These are phyloP conservation scores for Chaetomiaceae sp. DNA, from an alignment of 2,329 filamentous ascomycete species.

Conservation along the genomic window DNA sequence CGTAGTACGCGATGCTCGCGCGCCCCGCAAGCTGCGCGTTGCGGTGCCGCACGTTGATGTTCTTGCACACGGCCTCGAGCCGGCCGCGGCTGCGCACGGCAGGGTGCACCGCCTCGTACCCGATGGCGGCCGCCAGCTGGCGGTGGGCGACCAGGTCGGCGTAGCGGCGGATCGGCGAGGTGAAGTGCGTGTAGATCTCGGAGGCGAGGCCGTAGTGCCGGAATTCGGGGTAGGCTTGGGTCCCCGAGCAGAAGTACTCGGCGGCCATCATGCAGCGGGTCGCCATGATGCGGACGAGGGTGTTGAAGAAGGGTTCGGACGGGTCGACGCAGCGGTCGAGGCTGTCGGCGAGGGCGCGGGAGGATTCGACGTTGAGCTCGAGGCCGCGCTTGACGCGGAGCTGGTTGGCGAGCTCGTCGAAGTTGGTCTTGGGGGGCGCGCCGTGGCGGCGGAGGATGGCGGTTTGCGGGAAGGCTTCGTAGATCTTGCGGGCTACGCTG, in stretches of 20 bases:
- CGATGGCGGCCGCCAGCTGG: slow-evolving; percentile 91
- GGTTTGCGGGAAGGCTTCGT: slow-evolving; percentile 89
- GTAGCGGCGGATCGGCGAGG: slow-evolving; percentile 92
- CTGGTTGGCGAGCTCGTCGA: slow-evolving; percentile 89
- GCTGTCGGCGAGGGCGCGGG: slow-evolving; percentile 88
- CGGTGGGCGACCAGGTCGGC: slow-evolving; percentile 93
- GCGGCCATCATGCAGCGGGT: slow-evolving; percentile 99
- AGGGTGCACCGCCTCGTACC: slow-evolving; percentile 81
- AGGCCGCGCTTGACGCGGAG: slow-evolving; percentile 81
- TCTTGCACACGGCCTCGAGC: slow-evolving; percentile 91
- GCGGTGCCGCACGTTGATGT: slow-evolving; percentile 95
- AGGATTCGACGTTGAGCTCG: slow-evolving; percentile 78
- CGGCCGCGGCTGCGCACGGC: slow-evolving; percentile 76
- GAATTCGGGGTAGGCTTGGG: slow-evolving; percentile 90
- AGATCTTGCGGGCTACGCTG: slow-evolving; percentile 85
- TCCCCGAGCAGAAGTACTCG: slow-evolving; percentile 95
- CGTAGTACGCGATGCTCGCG: slow-evolving; percentile 95
- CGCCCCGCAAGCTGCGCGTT: slow-evolving; percentile 95
- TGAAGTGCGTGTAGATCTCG: slow-evolving; percentile 98
- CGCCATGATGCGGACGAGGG: slow-evolving; percentile 91
- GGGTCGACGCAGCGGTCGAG: slow-evolving; percentile 79
- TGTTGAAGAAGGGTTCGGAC: slow-evolving; percentile 94
- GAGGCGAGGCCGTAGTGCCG: slow-evolving; percentile 94
- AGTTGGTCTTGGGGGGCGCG: slow-evolving; percentile 90
- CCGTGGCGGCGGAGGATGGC: slow-evolving; percentile 89